Base-by-base conservation (phyloP, 1,284 basidiomycete species). In the Salmacisia buchloeana region DNA sequence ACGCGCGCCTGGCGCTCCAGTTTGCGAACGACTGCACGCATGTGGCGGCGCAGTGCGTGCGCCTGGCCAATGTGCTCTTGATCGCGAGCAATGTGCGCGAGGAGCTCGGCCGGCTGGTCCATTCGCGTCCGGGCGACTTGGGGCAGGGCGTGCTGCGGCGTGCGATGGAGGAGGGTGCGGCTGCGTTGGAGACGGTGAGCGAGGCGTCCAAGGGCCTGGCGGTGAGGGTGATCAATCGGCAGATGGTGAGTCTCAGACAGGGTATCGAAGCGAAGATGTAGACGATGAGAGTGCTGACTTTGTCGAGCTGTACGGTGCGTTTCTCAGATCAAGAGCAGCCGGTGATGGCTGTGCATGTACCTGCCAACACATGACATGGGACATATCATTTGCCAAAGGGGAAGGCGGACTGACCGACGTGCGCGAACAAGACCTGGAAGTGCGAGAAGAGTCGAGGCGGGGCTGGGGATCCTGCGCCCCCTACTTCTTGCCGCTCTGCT, bases 11-110 rank as follows among this genome's bases (percentile, higher is more conserved):
- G 31, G 83, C 85, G 0, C 88, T 97, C 84, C 86, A 88, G 59
- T 90, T 91, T 76, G 87, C 89, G 27, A 97, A 97, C 79, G 91
- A 96, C 69, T 92, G 88, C 71, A 77, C 85, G 29, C 49, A 54
- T 33, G 10, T 59, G 31, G 29, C 39, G 3, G 31, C 58, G 27
- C 49, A 54, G 49, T 54, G 49, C 27, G 49, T 54, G 29, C 25
- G 49, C 18, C 9, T 54, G 49, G 49, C 29, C 25, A 31, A 54
- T 13, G 49, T 31, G 10, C 27, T 54, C 13, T 33, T 54, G 49
- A 54, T 54, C n/a, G 49, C 49, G 4, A 54, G 49, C 27, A 54
- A 54, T 54, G 49, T 54, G 4, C 23, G 49, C 9, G 49, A 54
- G 49, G 49, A 54, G 49, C 27, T 54, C 29, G 49, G 49, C 27